These are phyloP conservation scores for Neofusicoccum cordaticola DNA, from an alignment of 2,329 filamentous ascomycete species.

Conservation along the genomic window DNA sequence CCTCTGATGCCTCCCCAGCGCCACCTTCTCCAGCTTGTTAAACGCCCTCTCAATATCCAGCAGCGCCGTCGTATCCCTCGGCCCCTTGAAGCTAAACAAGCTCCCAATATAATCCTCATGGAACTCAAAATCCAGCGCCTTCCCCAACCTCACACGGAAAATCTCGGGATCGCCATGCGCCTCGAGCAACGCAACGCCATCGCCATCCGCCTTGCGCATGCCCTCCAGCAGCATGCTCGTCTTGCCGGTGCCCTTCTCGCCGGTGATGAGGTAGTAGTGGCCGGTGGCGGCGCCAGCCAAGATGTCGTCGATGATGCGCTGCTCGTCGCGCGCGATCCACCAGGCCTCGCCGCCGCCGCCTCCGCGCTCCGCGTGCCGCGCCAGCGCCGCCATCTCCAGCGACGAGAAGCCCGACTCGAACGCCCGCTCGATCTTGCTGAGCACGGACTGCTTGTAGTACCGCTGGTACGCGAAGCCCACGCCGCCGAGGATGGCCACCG, in stretches of 20 bases:
- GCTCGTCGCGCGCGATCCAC: conserved; percentile 78
- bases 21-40: conserved; percentile 91
- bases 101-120: conserved; percentile 92
- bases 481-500: conserved; percentile 31
- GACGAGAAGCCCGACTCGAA: conserved; percentile 34
- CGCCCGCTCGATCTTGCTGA: conserved; percentile 34
- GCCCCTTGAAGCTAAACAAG: conserved; percentile 84
- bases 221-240: conserved; percentile 87
- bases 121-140: conserved; percentile 85
- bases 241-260: conserved; percentile 89
- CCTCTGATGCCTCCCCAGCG: conserved; percentile 60
- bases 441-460: conserved; percentile 32
- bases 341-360: conserved; percentile 41
- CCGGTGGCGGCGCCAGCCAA: conserved; percentile 65
- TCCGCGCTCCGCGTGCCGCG: conserved; percentile 30
- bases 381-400: conserved; percentile 32
- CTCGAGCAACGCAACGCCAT: conserved; percentile 85
- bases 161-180: conserved; percentile 87
- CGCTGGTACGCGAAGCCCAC: conserved; percentile 34
- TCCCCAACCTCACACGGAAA: conserved; percentile 80
- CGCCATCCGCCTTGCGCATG: conserved; percentile 81
- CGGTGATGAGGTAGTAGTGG: conserved; percentile 81
- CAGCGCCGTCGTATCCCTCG: conserved; percentile 79
- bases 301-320: conserved; percentile 70
- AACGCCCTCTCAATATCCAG: conserved; percentile 88